Evolutionary conservation across 257 asterid genomes (phyloP).

Genomic region (Przewalskia tangutica): DNA sequence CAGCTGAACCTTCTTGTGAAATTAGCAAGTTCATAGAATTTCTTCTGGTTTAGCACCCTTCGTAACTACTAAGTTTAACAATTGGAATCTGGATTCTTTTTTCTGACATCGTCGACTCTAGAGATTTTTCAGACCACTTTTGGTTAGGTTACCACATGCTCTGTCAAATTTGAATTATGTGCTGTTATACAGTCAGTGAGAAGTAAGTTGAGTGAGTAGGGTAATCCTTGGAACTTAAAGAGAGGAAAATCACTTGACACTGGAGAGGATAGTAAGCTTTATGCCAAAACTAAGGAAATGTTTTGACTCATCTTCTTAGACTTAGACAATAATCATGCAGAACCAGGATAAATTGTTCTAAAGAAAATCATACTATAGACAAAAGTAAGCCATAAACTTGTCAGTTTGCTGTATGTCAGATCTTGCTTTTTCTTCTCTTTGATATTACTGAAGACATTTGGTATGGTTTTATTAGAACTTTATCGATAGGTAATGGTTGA

Average conservation of each 20-base stretch:
- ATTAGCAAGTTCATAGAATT: not conserved
- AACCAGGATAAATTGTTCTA: not conserved
- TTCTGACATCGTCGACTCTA: not conserved
- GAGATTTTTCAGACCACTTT: not conserved
- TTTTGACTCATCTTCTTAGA: not conserved
- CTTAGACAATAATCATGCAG: not conserved
- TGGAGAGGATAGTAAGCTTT: not conserved
- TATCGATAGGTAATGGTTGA: constrained; percentile 15
- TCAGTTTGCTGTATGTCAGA: not conserved
- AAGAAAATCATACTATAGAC: not conserved
- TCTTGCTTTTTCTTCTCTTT: not conserved
- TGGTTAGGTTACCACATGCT: not conserved
- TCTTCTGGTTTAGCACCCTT: not conserved
- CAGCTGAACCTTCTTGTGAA: not conserved
- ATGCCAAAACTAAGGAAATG: not conserved
- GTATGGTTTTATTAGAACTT: not conserved
- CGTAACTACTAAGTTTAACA: not conserved
- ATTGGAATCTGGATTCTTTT: not conserved
- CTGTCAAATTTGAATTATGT: not conserved
- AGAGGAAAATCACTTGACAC: not conserved
- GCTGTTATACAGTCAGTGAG: not conserved
- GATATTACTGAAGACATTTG: not conserved
- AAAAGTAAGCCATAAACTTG: not conserved
- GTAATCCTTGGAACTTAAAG: not conserved
- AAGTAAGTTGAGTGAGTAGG: not conserved